Base-by-base conservation (phyloP, 441 rosid genomes). In the Gossypium aridum region DNA sequence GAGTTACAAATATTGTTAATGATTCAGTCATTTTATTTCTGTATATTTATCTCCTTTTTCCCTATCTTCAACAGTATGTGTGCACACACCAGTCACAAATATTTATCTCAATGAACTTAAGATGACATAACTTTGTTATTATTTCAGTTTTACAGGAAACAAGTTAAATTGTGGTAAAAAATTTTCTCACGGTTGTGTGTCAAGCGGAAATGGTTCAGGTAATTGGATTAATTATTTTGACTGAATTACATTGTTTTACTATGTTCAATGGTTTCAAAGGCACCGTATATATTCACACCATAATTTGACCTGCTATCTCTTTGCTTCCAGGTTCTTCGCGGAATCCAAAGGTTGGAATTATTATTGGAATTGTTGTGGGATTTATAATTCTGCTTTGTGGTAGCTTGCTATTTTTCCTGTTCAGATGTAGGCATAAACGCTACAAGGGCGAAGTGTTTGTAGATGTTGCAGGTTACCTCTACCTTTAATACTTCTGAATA, bases 401-500 rank as follows among this genome's bases (percentile, higher is more conserved):
- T 74, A 86, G 89, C 80, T 74, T 89, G 72, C 69, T 91, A 67
- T 84, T 89, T 71, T 73, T 87, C 59, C 67, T 87, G 72, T 90
- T 80, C 85, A 91, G 84, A 85, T 84, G 88, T 80, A 88, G 82
- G 78, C 87, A 80, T 64, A 88, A 83, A 81, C 89, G 92, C 76
- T 83, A 81, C 84, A 93, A 65, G 77, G 90, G 83, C 63, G 99
- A 95, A 78, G 91, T 87, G 3, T 95, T 85, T 59, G 97, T 90
- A 1, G 99, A 95, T 83, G 99, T 95, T 73, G 85, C 97, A 89
- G 98, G 98, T 93, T 62, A 77, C 81, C 74, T 39, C 28, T 77
- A 28, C 56, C 43, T 75, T 79, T 68, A 55, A 53, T 66, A 22
- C 55, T 45, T 45, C 71, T 47, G 12, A 47, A 66, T 45, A 16